A percentile compares a stretch with the other conserved stretches of the same genome.
Conservation (phyloP, 208 protist species). For the Entamoeba dispar region DNA sequence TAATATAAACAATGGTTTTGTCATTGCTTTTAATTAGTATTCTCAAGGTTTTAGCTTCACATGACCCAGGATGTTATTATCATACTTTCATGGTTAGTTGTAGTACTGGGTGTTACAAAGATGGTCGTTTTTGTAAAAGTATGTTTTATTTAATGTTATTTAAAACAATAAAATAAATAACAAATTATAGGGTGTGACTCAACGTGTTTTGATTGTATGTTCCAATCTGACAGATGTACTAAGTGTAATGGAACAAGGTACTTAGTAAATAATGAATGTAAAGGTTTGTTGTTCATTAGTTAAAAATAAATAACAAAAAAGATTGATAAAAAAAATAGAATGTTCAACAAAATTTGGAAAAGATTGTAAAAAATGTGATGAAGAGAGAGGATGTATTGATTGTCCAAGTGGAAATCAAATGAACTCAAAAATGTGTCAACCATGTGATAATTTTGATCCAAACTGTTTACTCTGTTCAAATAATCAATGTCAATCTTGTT, state of each 20-base stretch:
- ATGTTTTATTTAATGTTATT: no score
- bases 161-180: no score
- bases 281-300: neutral
- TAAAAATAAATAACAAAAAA: neutral
- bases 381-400: neutral
- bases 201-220: no score
- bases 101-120: no score
- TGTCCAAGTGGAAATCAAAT: neutral
- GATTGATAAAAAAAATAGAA: neutral
- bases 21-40: no score
- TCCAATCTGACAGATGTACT: neutral
- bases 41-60: no score
- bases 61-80: no score
- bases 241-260: neutral
- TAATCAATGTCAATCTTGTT: neutral
- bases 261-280: neutral
- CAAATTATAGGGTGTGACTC: no score
- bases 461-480: neutral
- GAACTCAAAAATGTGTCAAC: neutral
- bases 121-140: no score
- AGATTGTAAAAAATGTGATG: neutral
- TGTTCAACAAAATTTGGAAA: neutral
- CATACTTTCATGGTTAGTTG: no score
- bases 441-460: neutral
- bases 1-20: no score